These are phyloP conservation scores for Xerocomus brunneocitrinus DNA, from an alignment of 768 basidiomycete species.

Conservation along the genomic window DNA sequence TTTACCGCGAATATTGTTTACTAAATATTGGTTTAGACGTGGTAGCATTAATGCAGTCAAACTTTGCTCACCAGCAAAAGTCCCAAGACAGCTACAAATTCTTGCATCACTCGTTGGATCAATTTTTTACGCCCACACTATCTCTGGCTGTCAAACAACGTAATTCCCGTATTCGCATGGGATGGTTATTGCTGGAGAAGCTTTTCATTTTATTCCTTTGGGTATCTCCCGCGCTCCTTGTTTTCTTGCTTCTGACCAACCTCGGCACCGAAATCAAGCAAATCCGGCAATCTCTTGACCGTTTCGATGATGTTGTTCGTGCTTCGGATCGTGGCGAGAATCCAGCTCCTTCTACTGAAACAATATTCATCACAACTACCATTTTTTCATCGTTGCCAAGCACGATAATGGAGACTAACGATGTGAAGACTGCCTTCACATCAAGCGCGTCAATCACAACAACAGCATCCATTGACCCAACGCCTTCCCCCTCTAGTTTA, in stretches of 20 bases:
- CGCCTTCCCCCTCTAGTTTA: constrained; percentile 5
- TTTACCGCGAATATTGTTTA: neutral
- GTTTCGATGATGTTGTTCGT: constrained; percentile 5
- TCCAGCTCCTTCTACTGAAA: constrained; percentile 13
- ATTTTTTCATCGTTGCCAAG: constrained; percentile 13
- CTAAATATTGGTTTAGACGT: constrained; percentile 39
- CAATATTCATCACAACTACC: constrained; percentile 31
- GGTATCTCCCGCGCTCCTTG: constrained; percentile 14
- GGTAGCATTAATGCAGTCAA: constrained; percentile 42
- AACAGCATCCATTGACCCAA: constrained; percentile 1
- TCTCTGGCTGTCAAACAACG: constrained; percentile 29
- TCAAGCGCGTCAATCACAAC: constrained; percentile 9
- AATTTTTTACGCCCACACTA: constrained; percentile 55
- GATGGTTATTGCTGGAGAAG: constrained; percentile 11
- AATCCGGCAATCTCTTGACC: constrained; percentile 25
- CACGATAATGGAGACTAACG: neutral
- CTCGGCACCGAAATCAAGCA: constrained; percentile 26
- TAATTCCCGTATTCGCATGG: constrained; percentile 3
- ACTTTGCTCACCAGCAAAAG: constrained; percentile 49
- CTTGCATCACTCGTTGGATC: constrained; percentile 52
- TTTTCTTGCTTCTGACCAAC: constrained; percentile 20
- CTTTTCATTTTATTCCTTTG: constrained; percentile 13
- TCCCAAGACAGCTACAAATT: constrained; percentile 42
- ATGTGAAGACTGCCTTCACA: constrained; percentile 2
- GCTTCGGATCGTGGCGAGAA: constrained; percentile 5